A percentile compares a stretch with the other conserved stretches of the same genome.
Conservation (phyloP, 495 filamentous ascomycete species). For the Neurospora tetrasperma region DNA sequence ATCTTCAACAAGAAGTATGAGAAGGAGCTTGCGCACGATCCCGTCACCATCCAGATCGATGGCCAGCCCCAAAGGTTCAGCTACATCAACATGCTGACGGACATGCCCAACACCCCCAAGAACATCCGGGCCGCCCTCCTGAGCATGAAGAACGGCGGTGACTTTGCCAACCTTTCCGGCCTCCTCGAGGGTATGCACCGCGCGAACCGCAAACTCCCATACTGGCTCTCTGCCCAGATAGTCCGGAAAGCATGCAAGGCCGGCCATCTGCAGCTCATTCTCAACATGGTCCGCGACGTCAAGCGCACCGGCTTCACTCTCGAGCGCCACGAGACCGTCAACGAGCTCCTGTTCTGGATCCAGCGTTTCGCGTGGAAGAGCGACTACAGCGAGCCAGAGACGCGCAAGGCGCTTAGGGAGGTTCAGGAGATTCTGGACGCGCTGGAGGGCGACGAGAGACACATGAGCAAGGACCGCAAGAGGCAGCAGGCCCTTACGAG, state of each 20-base stretch:
- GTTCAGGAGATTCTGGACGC: conserved; percentile 40
- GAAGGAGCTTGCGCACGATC: conserved; percentile 44
- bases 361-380: conserved; percentile 36
- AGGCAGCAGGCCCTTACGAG: neutral
- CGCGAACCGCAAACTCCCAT: conserved; percentile 27
- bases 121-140: conserved; percentile 31
- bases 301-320: conserved; percentile 43
- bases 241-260: conserved; percentile 29
- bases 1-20: conserved; percentile 43
- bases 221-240: conserved; percentile 26
- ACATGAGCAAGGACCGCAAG: conserved; percentile 15
- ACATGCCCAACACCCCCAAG: conserved; percentile 23
- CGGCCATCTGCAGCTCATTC: conserved; percentile 34
- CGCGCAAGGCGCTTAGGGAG: conserved; percentile 29
- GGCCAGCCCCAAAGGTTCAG: conserved; percentile 46
- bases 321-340: conserved; percentile 27
- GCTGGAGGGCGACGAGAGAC: conserved; percentile 38
- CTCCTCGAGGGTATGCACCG: conserved; percentile 48
- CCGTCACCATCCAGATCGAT: conserved; percentile 50
- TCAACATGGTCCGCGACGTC: conserved; percentile 42
- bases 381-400: conserved; percentile 29
- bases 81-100: conserved; percentile 29
- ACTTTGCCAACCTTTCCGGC: conserved; percentile 50
- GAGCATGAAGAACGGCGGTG: conserved; percentile 43
- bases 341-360: conserved; percentile 39